Base-by-base conservation (phyloP, 1,284 basidiomycete species). In the Peniophora sp. region DNA sequence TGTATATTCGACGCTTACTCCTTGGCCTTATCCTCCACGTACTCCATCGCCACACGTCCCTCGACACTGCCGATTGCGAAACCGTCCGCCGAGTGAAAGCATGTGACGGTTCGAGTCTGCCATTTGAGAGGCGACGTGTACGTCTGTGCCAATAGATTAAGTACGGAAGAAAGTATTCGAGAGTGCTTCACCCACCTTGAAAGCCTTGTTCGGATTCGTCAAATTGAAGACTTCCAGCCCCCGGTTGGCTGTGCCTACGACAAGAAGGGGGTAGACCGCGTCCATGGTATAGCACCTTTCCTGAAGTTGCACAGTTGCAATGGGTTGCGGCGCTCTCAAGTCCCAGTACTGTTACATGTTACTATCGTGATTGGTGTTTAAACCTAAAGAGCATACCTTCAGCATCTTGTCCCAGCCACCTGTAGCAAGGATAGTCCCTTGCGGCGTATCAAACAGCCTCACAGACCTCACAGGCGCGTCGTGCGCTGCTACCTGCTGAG, bases 21-120 rank as follows among this genome's bases (percentile, higher is more conserved):
- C 47, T 73, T 67, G 55, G 89, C 81, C 63, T 89, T 89, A 3
- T 91, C 88, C 59, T 92, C 89, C 9, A 85, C 89, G 65, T 67
- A 97, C 89, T 98, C 95, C 55, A 99, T 94, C 1, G 92, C 95
- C 0, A 97, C 93, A 48, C 96, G 79, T 9, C 96, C 96, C 69
- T 99, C 96, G 12, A 97, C 85, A 63, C 92, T 95, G 16, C 96
- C 96, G 0, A 98, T 78, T 0, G 94, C 93, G 61, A 92, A 97
- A 0, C 92, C 92, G 54, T 83, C 83, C 19, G 72, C 83, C 0
- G 77, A 76, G 11, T 89, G 88, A 69, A 96, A 95, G 65, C 92
- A 96, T 2, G 87, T 79, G 3, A 97, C 80, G 2, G 88, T 83
- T 43, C 96, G 82, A 2, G 96, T 97, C 69, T 98, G 96, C 88